phyloP scores from a whole-genome alignment of 345 rosid genomes.

The Citrus cavaleriei region DNA sequence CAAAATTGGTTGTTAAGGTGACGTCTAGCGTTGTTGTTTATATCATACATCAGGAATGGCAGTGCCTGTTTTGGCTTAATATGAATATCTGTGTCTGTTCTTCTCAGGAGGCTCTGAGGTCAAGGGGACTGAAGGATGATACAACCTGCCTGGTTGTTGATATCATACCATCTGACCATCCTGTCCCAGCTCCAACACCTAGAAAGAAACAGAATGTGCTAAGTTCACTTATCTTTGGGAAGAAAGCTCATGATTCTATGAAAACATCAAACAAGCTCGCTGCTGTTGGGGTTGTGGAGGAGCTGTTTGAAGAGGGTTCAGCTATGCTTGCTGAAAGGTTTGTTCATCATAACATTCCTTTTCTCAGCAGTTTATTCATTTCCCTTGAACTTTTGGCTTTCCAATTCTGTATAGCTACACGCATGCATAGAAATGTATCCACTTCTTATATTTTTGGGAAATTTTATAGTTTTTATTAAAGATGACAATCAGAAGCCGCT shows the following conservation, averaged over 20 bases:
- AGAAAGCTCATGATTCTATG: slow-evolving; percentile 38
- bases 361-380: not conserved
- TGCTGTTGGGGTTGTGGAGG: slow-evolving; percentile 91
- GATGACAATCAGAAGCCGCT: not conserved
- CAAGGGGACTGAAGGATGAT: slow-evolving; percentile 98
- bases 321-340: slow-evolving; percentile 97
- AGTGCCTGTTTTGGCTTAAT: slow-evolving; percentile 8
- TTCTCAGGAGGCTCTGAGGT: slow-evolving; percentile 84
- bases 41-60: not conserved
- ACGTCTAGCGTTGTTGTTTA: not conserved
- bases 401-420: not conserved
- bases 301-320: slow-evolving; percentile 99
- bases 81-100: slow-evolving; percentile 7
- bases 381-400: not conserved
- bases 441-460: not conserved
- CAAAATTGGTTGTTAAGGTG: slow-evolving; percentile 97
- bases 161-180: slow-evolving; percentile 80
- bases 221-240: slow-evolving; percentile 61
- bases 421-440: not conserved
- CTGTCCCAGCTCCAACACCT: slow-evolving; percentile 59
- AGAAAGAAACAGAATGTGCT: slow-evolving; percentile 70
- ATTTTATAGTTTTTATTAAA: not conserved
- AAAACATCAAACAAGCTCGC: slow-evolving; percentile 78
- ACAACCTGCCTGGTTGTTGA: slow-evolving; percentile 99
- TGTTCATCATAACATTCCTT: not conserved